Conservation (phyloP, 768 basidiomycete species). For the Leccinum fibrillosum region DNA sequence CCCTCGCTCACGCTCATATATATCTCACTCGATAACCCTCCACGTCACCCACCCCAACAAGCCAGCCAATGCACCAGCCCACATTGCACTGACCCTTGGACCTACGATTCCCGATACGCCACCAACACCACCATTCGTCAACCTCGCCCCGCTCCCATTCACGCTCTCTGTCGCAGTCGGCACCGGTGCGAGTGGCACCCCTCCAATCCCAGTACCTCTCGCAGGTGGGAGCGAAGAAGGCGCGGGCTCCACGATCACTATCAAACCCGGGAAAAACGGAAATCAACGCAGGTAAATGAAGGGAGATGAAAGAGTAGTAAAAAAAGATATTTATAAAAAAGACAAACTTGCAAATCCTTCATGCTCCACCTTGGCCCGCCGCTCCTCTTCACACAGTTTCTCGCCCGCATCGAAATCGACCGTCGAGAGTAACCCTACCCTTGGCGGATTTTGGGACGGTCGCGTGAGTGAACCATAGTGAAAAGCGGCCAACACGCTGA, state of each 20-base stretch:
- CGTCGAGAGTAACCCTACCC: conserved; percentile 70
- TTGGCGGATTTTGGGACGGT: conserved; percentile 65
- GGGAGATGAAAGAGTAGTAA: not conserved
- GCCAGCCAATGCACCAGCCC: conserved; percentile 13
- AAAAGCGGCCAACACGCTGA: conserved; percentile 64
- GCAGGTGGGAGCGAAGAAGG: conserved; percentile 32
- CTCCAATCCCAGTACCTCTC: conserved; percentile 24
- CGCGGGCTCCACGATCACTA: conserved; percentile 41
- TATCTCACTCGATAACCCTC: conserved; percentile 14
- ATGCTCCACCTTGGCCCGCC: conserved; percentile 30
- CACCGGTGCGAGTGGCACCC: conserved; percentile 28
- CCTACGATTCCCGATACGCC: conserved; percentile 10
- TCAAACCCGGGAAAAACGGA: not conserved
- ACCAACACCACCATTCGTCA: conserved; percentile 1
- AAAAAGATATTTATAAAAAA: not conserved
- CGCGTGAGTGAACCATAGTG: conserved; percentile 70
- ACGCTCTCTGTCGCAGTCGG: conserved; percentile 13
- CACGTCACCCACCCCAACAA: conserved; percentile 20
- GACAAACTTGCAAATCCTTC: conserved; percentile 29
- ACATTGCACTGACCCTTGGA: conserved; percentile 12
- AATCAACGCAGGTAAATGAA: not conserved
- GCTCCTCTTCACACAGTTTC: conserved; percentile 34
- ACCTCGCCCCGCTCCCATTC: not conserved
- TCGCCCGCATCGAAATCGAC: conserved; percentile 54
- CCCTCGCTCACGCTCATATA: not conserved